Conservation (phyloP, 495 filamentous ascomycete species). For the Jackrogersella minutella region DNA sequence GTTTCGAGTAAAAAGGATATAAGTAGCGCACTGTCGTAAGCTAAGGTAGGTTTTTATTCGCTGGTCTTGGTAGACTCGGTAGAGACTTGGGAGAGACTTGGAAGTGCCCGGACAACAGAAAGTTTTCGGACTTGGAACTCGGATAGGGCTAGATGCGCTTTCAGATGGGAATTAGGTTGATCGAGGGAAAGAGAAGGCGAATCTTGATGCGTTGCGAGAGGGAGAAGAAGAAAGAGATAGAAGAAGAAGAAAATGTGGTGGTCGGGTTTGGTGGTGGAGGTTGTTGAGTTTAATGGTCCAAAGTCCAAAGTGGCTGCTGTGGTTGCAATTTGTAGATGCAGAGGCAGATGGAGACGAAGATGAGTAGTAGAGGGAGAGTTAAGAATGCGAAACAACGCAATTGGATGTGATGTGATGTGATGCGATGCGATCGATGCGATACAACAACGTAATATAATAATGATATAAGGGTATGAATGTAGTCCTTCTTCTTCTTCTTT, state of each 20-base stretch:
- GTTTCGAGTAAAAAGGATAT: slow-evolving; percentile 14
- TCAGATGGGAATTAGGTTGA: slow-evolving; percentile 15
- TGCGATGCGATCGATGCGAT: slow-evolving; percentile 20
- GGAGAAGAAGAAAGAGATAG: not conserved
- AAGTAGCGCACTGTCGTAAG: slow-evolving; percentile 26
- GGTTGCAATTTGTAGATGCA: too few species aligned
- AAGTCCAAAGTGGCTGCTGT: too few species aligned
- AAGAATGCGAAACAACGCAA: slow-evolving; percentile 22
- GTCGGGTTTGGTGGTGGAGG: too few species aligned
- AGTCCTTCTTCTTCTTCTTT: not conserved
- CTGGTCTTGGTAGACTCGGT: not conserved
- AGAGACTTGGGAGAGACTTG: too few species aligned
- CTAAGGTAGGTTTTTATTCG: slow-evolving; percentile 4
- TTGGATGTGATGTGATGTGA: slow-evolving; percentile 4
- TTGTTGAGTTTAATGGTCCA: too few species aligned
- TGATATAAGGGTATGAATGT: slow-evolving; percentile 6
- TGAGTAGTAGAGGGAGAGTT: slow-evolving; percentile 10
- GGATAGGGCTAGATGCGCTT: slow-evolving; percentile 10
- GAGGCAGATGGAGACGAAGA: too few species aligned
- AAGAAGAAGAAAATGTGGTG: not conserved
- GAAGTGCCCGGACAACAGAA: slow-evolving; percentile 7
- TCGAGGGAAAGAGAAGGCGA: not conserved
- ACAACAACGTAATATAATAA: slow-evolving; percentile 4
- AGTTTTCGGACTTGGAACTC: slow-evolving; percentile 1
- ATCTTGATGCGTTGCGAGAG: slow-evolving; percentile 15